Conservation (phyloP, 306 rosid genomes). For the Senna siamea region DNA sequence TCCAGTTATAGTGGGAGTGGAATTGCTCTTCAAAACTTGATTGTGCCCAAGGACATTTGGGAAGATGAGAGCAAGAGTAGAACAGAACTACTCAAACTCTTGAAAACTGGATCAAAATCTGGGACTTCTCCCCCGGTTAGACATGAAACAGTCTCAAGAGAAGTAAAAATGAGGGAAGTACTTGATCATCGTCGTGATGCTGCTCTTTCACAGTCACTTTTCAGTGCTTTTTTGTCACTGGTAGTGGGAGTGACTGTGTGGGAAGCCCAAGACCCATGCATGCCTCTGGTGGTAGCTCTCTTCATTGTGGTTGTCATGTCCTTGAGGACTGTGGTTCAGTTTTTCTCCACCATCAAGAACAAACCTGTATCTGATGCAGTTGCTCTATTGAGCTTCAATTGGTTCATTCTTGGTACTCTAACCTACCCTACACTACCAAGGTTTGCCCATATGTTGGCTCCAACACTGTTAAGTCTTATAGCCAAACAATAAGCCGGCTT, state of each 20-base stretch:
- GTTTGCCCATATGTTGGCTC: constrained; percentile 49
- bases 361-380: constrained; percentile 80
- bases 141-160: constrained; percentile 38
- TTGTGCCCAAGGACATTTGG: constrained; percentile 42
- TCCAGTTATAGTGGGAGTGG: constrained; percentile 48
- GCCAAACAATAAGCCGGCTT: constrained; percentile 37
- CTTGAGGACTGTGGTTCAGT: constrained; percentile 70
- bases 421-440: constrained; percentile 75
- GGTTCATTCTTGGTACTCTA: constrained; percentile 83
- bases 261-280: constrained; percentile 80
- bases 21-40: constrained; percentile 48
- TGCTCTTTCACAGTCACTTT: constrained; percentile 68
- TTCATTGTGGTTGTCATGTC: constrained; percentile 80
- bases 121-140: constrained; percentile 21
- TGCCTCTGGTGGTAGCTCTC: constrained; percentile 84
- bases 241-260: constrained; percentile 68
- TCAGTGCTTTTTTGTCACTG: constrained; percentile 73
- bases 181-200: constrained; percentile 44
- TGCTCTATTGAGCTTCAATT: constrained; percentile 82
- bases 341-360: constrained; percentile 63
- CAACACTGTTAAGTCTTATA: constrained; percentile 35
- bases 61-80: constrained; percentile 47
- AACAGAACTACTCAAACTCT: constrained; percentile 47
- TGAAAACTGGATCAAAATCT: constrained; percentile 42
- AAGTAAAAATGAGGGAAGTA: constrained; percentile 26